These are phyloP conservation scores for Cutaneotrichosporon spelunceum DNA, from an alignment of 1,284 basidiomycete species.

Conservation along the genomic window DNA sequence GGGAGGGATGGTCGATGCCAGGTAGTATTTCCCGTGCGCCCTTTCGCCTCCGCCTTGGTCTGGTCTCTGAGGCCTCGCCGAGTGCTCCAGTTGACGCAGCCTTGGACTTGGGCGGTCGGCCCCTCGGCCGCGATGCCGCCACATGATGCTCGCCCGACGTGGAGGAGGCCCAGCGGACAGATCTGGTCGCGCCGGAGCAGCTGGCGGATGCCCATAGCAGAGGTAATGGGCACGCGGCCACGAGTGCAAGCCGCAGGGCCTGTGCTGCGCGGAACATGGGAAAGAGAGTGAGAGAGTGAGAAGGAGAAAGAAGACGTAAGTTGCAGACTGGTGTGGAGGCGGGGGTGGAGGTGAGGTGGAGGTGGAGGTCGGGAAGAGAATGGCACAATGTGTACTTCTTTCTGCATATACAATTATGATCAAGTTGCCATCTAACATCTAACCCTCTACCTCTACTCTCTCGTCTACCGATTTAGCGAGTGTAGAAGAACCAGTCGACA, in stretches of 20 bases:
- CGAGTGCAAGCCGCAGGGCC: neutral
- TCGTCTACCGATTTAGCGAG: constrained; percentile 20
- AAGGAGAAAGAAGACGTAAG: neutral
- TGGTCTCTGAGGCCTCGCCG: neutral
- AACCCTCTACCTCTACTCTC: neutral
- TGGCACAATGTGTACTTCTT: neutral
- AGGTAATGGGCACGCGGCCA: neutral
- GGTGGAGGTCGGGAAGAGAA: neutral
- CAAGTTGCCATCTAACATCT: neutral
- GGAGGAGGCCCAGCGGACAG: neutral
- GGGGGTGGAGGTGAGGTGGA: neutral
- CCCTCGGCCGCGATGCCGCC: neutral
- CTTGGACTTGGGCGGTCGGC: neutral
- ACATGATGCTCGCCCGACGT: neutral
- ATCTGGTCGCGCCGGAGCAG: neutral
- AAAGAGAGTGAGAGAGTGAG: neutral
- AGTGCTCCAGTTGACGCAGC: neutral
- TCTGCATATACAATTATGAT: neutral
- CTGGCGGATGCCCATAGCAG: neutral
- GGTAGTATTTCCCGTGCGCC: neutral
- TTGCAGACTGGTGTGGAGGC: neutral
- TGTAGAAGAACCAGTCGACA: constrained; percentile 41
- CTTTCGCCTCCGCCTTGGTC: neutral
- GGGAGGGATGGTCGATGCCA: neutral
- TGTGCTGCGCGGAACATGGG: neutral